A percentile compares a stretch with the other conserved stretches of the same genome.
phyloP scores from a whole-genome alignment of 192 early-diverging fungal genomes.

The Gryganskiella cystojenkinii region DNA sequence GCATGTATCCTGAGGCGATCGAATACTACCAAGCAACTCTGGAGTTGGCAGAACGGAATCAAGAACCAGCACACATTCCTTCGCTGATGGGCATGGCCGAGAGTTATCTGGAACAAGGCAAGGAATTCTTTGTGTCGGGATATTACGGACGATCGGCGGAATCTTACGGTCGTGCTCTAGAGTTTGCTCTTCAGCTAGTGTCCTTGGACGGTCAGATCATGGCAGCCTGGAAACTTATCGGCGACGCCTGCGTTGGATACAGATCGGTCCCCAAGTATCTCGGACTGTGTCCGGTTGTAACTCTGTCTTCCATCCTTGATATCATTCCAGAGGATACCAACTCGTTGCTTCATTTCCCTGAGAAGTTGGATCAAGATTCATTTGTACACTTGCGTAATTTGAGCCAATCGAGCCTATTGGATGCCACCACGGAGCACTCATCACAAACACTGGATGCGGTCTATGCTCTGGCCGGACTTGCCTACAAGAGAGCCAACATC shows the following conservation, averaged over 20 bases:
- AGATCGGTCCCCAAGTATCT: constrained; percentile 61
- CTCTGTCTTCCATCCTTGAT: constrained; percentile 28
- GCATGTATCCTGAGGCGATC: constrained; percentile 63
- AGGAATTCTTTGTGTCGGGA: constrained; percentile 67
- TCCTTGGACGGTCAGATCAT: constrained; percentile 38
- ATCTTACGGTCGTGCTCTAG: constrained; percentile 59
- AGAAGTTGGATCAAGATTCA: constrained; percentile 31
- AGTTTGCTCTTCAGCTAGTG: constrained; percentile 24
- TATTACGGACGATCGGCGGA: constrained; percentile 75
- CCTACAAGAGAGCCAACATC: constrained; percentile 62
- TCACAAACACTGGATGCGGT: constrained; percentile 54
- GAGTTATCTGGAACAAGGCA: constrained; percentile 59
- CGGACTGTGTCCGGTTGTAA: constrained; percentile 37
- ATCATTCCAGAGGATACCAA: constrained; percentile 37
- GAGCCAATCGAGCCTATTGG: constrained; percentile 11
- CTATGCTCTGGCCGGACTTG: constrained; percentile 58
- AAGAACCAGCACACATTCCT: constrained; percentile 55
- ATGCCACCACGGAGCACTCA: constrained; percentile 38
- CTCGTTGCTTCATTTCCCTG: constrained; percentile 48
- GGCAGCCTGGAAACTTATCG: constrained; percentile 71
- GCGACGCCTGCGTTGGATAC: constrained; percentile 64
- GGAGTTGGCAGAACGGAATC: constrained; percentile 38
- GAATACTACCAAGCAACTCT: constrained; percentile 54
- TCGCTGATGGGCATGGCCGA: constrained; percentile 63
- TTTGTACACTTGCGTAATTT: background rate